These are phyloP conservation scores for Spiromastix sp. DNA, from an alignment of 2,329 filamentous ascomycete species.

Conservation along the genomic window DNA sequence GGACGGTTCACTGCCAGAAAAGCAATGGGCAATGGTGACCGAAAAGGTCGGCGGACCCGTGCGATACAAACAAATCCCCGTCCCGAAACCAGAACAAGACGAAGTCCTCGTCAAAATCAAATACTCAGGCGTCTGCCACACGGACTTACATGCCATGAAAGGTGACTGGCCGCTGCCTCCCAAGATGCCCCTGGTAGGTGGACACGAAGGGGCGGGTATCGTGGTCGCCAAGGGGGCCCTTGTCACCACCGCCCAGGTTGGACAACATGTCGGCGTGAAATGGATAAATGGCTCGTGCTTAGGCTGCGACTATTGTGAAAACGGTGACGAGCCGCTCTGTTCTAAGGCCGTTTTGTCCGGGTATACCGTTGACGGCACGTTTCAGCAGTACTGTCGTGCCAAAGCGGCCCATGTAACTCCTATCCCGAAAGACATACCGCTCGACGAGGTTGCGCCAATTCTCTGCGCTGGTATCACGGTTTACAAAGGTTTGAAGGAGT, in stretches of 20 bases:
- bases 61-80: conserved; percentile 54
- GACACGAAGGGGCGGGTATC: conserved; percentile 67
- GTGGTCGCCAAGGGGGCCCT: conserved; percentile 72
- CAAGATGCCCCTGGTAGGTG: conserved; percentile 79
- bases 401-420: conserved; percentile 78
- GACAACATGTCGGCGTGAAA: conserved; percentile 79
- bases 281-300: conserved; percentile 89
- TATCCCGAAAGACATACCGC: conserved; percentile 64
- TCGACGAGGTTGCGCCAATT: conserved; percentile 69
- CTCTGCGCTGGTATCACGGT: conserved; percentile 81
- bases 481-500: conserved; percentile 87
- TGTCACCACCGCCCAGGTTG: conserved; percentile 67
- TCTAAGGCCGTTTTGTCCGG: conserved; percentile 64
- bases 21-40: conserved; percentile 87
- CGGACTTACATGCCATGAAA: conserved; percentile 69
- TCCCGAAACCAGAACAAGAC: conserved; percentile 70
- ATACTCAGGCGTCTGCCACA: conserved; percentile 85
- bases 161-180: conserved; percentile 81
- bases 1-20: conserved; percentile 54
- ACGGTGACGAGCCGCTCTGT: conserved; percentile 75
- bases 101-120: conserved; percentile 89
- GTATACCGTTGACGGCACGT: conserved; percentile 85
- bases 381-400: conserved; percentile 85
- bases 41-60: conserved; percentile 66
- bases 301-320: conserved; percentile 71